Conservation (phyloP, 1,284 basidiomycete genomes). For the Sporisorium scitamineum region DNA sequence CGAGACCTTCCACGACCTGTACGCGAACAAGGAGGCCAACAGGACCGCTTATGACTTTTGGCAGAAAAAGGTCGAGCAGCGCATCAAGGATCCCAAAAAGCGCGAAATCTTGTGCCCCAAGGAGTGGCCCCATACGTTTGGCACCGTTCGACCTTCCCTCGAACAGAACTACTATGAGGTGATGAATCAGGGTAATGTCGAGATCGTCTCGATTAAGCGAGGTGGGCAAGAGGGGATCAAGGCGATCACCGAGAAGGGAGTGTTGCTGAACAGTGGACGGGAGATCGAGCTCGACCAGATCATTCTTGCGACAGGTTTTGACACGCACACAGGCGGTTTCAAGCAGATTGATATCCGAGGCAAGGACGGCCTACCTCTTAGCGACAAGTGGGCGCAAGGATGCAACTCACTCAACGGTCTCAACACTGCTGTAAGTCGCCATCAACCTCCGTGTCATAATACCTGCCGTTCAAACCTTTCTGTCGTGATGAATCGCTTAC, state of each 20-base stretch:
- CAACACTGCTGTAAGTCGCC: conserved; percentile 41
- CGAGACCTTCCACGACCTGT: conserved; percentile 55
- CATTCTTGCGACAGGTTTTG: conserved; percentile 67
- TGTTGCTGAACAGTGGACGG: conserved; percentile 72
- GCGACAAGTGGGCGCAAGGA: conserved; percentile 55
- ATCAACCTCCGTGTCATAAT: not conserved
- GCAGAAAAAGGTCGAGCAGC: conserved; percentile 50
- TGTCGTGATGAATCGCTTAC: too few species aligned
- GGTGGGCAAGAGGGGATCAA: conserved; percentile 69
- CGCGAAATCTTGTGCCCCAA: conserved; percentile 54
- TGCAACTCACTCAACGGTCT: conserved; percentile 55
- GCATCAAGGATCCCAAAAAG: conserved; percentile 56
- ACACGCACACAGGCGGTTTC: conserved; percentile 64
- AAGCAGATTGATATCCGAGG: conserved; percentile 57
- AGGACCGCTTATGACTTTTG: conserved; percentile 55
- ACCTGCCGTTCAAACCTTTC: too few species aligned
- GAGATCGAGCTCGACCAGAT: conserved; percentile 60
- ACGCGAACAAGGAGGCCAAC: conserved; percentile 49
- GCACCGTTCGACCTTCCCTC: conserved; percentile 54
- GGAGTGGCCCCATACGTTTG: conserved; percentile 56
- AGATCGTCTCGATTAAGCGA: conserved; percentile 71
- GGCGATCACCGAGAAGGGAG: conserved; percentile 71
- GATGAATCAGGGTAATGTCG: conserved; percentile 74
- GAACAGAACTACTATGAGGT: conserved; percentile 67
- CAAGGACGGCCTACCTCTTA: conserved; percentile 42